Percentiles rank a stretch among this genome's conserved stretches.
These are phyloP conservation scores for Tolypocladium capitatum DNA, from an alignment of 2,329 filamentous ascomycete genomes.

Conservation along the genomic window DNA sequence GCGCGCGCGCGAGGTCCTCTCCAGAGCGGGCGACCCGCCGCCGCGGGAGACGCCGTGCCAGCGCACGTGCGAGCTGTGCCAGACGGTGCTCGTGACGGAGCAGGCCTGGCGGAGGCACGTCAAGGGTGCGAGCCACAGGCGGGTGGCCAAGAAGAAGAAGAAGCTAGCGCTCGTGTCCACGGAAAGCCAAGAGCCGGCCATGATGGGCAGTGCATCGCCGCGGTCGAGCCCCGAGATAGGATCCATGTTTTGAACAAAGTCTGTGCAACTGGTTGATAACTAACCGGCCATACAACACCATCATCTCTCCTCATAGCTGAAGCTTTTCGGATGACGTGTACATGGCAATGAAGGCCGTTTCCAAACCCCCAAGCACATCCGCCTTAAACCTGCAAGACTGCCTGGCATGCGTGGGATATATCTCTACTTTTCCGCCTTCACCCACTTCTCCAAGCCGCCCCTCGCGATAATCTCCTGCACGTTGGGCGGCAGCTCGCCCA, in stretches of 20 bases:
- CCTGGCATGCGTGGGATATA: neutral
- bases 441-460: conserved; percentile 73
- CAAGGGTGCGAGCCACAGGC: conserved; percentile 21
- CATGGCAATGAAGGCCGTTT: neutral
- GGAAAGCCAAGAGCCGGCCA: conserved; percentile 6
- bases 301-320: neutral
- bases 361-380: no score
- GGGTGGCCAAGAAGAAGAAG: conserved; percentile 21
- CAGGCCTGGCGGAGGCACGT: conserved; percentile 29
- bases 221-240: conserved; percentile 15
- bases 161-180: conserved; percentile 22
- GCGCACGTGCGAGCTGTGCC: conserved; percentile 60
- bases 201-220: conserved; percentile 2
- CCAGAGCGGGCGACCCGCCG: conserved; percentile 29
- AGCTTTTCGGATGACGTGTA: neutral
- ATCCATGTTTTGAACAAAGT: conserved; percentile 10
- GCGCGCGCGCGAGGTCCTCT: conserved; percentile 41
- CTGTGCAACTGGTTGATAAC: neutral
- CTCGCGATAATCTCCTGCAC: conserved; percentile 74
- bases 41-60: conserved; percentile 39
- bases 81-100: conserved; percentile 47
- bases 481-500: conserved; percentile 71
- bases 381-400: neutral
- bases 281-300: neutral
- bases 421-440: conserved; percentile 38